A percentile compares a stretch with the other conserved stretches of the same genome.
Evolutionary conservation across 2,329 filamentous ascomycete genomes (phyloP).

Genomic region (Pestalotiopsis sp.): DNA sequence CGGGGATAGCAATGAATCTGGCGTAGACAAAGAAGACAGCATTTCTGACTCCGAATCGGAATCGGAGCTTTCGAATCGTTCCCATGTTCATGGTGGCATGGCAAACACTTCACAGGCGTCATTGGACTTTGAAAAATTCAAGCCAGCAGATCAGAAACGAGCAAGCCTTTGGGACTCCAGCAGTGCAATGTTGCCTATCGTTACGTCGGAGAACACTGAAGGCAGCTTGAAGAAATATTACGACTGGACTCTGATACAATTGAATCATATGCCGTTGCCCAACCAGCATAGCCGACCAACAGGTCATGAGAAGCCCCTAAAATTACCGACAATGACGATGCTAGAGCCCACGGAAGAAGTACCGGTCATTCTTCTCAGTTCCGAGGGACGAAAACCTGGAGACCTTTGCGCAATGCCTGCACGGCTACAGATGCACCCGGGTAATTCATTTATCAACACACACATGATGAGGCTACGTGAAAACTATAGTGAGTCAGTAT

Average conservation of each 20-base stretch:
- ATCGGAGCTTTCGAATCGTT: background rate
- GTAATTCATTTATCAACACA: background rate
- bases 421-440: background rate
- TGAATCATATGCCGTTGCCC: background rate
- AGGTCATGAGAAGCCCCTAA: background rate
- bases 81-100: background rate
- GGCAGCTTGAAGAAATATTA: background rate
- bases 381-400: background rate
- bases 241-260: background rate
- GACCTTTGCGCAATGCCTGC: background rate
- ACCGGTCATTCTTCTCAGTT: background rate
- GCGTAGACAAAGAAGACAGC: background rate
- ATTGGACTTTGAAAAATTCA: background rate
- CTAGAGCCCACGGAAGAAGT: background rate
- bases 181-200: background rate
- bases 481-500: background rate
- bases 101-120: background rate
- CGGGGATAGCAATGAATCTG: too few relatives aligned
- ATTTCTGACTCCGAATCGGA: background rate
- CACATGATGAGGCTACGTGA: background rate
- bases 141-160: background rate
- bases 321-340: background rate
- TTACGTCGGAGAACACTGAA: background rate
- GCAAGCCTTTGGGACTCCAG: background rate
- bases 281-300: background rate